Evolutionary conservation across 345 rosid species (phyloP), one percentile per base, ranked within the genome.

Genomic region (Populus pruinosa): DNA sequence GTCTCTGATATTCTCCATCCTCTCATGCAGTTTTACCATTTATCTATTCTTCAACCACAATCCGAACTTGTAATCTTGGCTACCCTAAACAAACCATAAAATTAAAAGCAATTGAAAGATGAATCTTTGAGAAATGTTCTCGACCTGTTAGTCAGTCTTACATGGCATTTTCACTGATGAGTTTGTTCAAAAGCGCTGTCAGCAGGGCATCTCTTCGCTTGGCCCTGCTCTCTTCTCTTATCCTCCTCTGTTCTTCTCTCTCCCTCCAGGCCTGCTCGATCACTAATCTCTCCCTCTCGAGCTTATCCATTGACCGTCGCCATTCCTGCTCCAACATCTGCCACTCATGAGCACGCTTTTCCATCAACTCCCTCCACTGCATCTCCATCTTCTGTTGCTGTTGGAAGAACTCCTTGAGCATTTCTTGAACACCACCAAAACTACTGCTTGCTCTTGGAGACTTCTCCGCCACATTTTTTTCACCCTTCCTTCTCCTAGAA

Each of bases 261-360:
- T 90, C 91, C 82, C 85, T 82, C 90, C 89, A 86, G 27, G 83
- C 86, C 84, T 74, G 83, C 75, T 88, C 88, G 8, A 67, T 80
- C 81, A 79, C 69, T 77, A 90, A 67, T 71, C 90, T 83, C 82
- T 88, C 90, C 70, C 85, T 88, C 86, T 88, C 90, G 18, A 83
- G 82, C 79, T 81, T 85, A 84, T 88, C 91, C 87, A 84, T 87
- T 2, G 83, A 73, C 76, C 74, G 80, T 63, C 86, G 81, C 89
- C 91, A 87, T 71, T 90, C 90, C 86, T 86, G 83, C 84, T 87
- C 91, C 62, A 79, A 78, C 78, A 84, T 56, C 20, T 69, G 82
- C 35, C 88, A 82, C 76, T 88, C 91, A 0, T 10, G 83, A 7
- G 87, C 90, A 63, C 83, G 86, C 81, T 76, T 87, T 70, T 88